Base-by-base conservation (phyloP, 2,329 filamentous ascomycete genomes). In the Cordyceps javanica region DNA sequence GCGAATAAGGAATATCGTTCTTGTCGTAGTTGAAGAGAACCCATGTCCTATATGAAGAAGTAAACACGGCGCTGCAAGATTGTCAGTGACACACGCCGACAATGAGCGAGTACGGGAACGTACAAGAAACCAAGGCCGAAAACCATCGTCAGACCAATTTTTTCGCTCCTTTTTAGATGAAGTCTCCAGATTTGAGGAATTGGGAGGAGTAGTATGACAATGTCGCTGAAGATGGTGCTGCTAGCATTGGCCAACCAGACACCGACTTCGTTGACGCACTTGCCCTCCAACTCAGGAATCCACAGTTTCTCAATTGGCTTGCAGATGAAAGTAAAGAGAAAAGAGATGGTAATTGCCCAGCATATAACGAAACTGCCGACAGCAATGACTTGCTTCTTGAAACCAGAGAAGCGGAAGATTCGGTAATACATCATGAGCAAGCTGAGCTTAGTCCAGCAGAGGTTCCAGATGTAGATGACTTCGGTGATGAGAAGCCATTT, bases 281-380 rank as follows among this genome's bases (percentile, higher is more conserved):
- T 66, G 11, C 78, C 78, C 0, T 76, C 73, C 1, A 79, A 55
- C 0, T 70, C 62, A 0, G 72, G 72, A 23, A 79, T 71, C 78
- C 78, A 82, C 0, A 77, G 66, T 63, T 78, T 80, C 50, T 73
- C 64, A 7, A 81, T 72, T 0, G 79, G 79, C 0, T 73, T 69
- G 66, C 79, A 82, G 62, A 80, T 77, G 62, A 82, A 82, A 58
- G 80, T 73, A 64, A 75, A 77, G 41, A 80, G 69, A 53, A 77
- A 77, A 9, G 75, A 76, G 60, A 79, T 75, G 57, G 69, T 70
- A 32, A 81, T 66, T 30, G 74, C 73, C 77, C 79, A 82, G 23
- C 67, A 66, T 58, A 80, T 69, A 38, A 76, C 71, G 7, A 82
- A 73, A 16, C 62, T 59, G 9, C 72, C 75, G 5, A 80, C 69